Evolutionary conservation across 768 basidiomycete species (phyloP).

Genomic region (Panellus pusillus): DNA sequence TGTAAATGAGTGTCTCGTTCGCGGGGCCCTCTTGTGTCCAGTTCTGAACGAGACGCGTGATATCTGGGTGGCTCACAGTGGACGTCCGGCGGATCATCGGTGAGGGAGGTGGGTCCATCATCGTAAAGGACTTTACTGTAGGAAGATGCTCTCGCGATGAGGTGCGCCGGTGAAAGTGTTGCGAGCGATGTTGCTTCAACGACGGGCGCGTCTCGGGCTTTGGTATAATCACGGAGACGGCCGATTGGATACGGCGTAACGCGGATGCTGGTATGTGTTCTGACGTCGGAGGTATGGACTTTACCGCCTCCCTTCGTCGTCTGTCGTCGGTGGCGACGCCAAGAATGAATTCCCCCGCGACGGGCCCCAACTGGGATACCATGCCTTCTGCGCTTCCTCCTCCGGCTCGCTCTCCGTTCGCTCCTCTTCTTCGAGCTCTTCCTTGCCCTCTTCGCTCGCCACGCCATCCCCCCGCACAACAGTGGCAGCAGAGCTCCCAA

Average conservation of each 20-base stretch:
- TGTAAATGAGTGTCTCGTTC: constrained; percentile 53
- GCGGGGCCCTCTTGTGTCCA: constrained; percentile 61
- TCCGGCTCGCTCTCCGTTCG: constrained; percentile 30
- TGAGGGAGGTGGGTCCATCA: constrained; percentile 40
- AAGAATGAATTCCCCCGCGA: constrained; percentile 31
- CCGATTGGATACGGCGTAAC: constrained; percentile 35
- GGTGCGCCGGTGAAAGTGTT: constrained; percentile 13
- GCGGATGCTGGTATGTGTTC: constrained; percentile 18
- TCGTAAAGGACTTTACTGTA: constrained; percentile 34
- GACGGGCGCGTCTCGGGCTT: constrained; percentile 18
- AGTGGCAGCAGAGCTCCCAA: constrained; percentile 62
- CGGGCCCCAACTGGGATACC: constrained; percentile 55
- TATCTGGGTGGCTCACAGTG: constrained; percentile 54
- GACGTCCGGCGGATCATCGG: constrained; percentile 49
- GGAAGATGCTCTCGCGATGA: constrained; percentile 25
- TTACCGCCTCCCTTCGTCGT: constrained; percentile 18
- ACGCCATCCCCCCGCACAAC: constrained; percentile 77
- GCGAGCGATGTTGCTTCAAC: constrained; percentile 19
- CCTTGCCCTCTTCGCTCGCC: constrained; percentile 44
- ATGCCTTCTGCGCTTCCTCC: constrained; percentile 27
- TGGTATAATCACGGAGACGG: constrained; percentile 33
- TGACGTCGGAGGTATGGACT: constrained; percentile 2
- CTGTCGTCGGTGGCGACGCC: constrained; percentile 19
- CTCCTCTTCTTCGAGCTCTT: constrained; percentile 37
- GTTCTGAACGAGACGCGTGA: constrained; percentile 56